Evolutionary conservation across 129 eudicot species (phyloP).

Genomic region (Apium graveolens): DNA sequence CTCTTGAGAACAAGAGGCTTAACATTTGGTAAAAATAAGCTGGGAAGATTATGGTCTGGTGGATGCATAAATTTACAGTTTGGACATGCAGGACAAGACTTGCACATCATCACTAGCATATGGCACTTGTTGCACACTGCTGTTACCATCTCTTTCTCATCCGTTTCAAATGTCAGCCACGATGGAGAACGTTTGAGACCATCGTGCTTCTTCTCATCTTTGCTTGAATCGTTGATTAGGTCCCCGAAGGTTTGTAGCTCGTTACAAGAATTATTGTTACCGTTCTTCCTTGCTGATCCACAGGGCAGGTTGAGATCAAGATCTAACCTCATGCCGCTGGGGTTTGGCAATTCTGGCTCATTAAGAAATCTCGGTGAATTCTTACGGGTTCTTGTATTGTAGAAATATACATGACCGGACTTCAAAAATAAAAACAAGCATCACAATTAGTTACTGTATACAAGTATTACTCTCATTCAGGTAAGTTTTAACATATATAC

Average conservation of each 20-base stretch:
- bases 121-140: conserved; percentile 77
- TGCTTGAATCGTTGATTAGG: too few species aligned
- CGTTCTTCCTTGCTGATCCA: conserved; percentile 31
- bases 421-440: conserved; percentile 17
- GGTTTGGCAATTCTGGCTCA: conserved; percentile 25
- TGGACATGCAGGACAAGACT: conserved; percentile 70
- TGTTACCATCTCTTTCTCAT: conserved; percentile 67
- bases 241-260: background rate
- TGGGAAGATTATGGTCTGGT: conserved; percentile 40
- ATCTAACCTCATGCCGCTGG: conserved; percentile 53
- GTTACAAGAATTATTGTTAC: conserved; percentile 19
- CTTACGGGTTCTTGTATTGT: conserved; percentile 43
- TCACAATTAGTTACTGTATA: background rate
- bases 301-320: conserved; percentile 73
- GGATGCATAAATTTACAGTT: conserved; percentile 89
- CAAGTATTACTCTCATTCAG: too few species aligned
- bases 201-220: background rate
- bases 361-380: conserved; percentile 6
- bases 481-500: conserved; percentile 31
- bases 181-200: conserved; percentile 30
- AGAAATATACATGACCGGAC: conserved; percentile 71
- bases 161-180: conserved; percentile 43
- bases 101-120: conserved; percentile 80
- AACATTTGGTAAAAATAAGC: conserved; percentile 21
- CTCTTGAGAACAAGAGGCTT: conserved; percentile 27